Evolutionary conservation across 2,329 filamentous ascomycete species (phyloP).

Genomic region (Monosporascus sp.): DNA sequence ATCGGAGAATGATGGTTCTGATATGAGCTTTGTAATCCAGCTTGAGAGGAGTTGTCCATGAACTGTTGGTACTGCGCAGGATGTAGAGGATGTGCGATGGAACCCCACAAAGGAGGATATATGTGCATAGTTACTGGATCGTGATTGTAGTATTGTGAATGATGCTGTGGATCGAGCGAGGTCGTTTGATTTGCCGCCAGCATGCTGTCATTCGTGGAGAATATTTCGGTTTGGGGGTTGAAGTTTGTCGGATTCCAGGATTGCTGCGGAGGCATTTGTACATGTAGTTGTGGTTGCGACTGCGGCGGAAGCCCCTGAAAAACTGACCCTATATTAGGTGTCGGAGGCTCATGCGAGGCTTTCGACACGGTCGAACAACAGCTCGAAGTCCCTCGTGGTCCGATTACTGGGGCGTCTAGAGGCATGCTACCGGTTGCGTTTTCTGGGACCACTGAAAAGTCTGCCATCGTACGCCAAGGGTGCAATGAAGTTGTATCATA

Average conservation of each 20-base stretch:
- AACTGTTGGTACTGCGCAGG: conserved; percentile 48
- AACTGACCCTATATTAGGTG: conserved; percentile 1
- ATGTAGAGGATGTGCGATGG: conserved; percentile 44
- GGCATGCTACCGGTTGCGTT: not conserved
- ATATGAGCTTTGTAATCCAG: conserved; percentile 17
- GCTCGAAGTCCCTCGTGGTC: not conserved
- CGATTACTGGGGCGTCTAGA: conserved; percentile 3
- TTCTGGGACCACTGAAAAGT: not conserved
- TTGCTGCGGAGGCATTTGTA: not conserved
- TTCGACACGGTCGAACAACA: not conserved
- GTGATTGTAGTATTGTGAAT: not conserved
- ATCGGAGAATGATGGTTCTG: not conserved
- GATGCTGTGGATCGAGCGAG: not conserved
- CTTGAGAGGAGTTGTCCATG: conserved; percentile 35
- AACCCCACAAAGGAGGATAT: not conserved
- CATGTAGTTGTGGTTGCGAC: not conserved
- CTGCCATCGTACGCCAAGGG: not conserved
- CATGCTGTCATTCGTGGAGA: not conserved
- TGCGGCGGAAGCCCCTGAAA: conserved; percentile 4
- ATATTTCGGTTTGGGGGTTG: not conserved
- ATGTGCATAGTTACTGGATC: not conserved
- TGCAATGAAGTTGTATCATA: not conserved
- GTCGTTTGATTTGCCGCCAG: not conserved
- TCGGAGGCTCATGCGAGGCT: not conserved
- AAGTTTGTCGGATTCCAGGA: not conserved